Conservation (phyloP, 257 asterid species). For the Nyctanthes arbortristis region DNA sequence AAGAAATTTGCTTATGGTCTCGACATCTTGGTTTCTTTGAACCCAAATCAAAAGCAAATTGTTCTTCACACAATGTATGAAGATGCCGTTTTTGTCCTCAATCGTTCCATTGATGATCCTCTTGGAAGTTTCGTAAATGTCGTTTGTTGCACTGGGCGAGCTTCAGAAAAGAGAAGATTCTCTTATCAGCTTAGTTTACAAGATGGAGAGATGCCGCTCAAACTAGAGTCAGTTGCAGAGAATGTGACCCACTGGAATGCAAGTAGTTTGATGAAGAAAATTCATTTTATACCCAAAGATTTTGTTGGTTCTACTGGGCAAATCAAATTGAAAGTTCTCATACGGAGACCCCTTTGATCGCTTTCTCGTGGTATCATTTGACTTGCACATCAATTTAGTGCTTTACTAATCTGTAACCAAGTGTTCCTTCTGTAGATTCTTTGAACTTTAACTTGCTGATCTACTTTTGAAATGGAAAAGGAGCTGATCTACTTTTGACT, state of each 20-base stretch:
- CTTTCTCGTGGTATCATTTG: no score
- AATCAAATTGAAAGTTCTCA: background rate
- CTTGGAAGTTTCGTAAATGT: conserved; percentile 47
- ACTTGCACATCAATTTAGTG: no score
- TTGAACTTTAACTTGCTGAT: no score
- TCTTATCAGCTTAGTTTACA: conserved; percentile 34
- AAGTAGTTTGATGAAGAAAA: conserved; percentile 23
- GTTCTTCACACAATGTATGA: conserved; percentile 42
- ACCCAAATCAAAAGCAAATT: conserved; percentile 22
- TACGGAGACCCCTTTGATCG: background rate
- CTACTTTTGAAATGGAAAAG: no score
- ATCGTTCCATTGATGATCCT: conserved; percentile 29
- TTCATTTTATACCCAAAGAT: conserved; percentile 50
- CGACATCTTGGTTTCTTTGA: conserved; percentile 27
- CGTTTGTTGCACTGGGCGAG: conserved; percentile 44
- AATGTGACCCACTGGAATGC: conserved; percentile 33
- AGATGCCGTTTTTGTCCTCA: conserved; percentile 42
- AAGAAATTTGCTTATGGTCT: conserved; percentile 27
- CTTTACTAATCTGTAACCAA: no score
- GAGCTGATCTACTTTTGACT: no score
- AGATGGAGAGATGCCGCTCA: conserved; percentile 44
- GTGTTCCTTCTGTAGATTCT: no score
- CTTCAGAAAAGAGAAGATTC: conserved; percentile 28
- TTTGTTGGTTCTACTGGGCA: conserved; percentile 1
- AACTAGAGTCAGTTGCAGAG: conserved; percentile 39